Base-by-base conservation (phyloP, 805 yeast genomes). In the Candida jianshihensis region DNA sequence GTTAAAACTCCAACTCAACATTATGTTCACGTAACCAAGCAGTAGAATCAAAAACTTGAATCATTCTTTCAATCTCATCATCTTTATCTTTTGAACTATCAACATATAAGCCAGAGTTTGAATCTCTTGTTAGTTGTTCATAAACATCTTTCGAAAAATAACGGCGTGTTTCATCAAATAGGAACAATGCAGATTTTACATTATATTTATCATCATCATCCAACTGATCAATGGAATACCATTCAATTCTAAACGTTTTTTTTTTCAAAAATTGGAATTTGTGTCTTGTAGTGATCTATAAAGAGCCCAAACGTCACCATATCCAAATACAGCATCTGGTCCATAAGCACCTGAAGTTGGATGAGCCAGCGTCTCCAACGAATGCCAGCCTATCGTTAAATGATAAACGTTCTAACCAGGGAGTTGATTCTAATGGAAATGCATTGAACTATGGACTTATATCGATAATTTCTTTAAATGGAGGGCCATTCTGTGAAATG, bases 311-410 rank as follows among this genome's bases (percentile, higher is more conserved):
- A 35, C 37, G 25, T 35, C 37, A 25, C 19, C 21, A 17, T 24
- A 35, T 15, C 37, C 37, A 20, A 35, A 26, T 3, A 29, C 37
- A 9, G 33, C 24, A 14, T 33, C 37, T 12, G 37, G 15, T 10
- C 33, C 37, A 30, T 18, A 35, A 5, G 33, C 33, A 18, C 37
- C 37, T 24, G 37, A 19, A 9, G 37, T 35, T 24, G 37, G 37
- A 35, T 30, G 37, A 10, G 37, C n/a, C 37, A 35, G 37, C 33
- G 30, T 35, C 37, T 16, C 37, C 37, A 18, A 30, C 17, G 14
- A 35, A 30, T 14, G 32, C 37, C 4, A 35, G 5, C 16, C 21
- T 29, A 19, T 35, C 26, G 3, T 19, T 19, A 22, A 11, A 16
- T 10, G 30, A 10, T 5, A 35, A 18, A 19, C 30, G 22, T 24